These are phyloP conservation scores for Kalmanozyma brasiliensis DNA, from an alignment of 1,284 basidiomycete species.

Conservation along the genomic window DNA sequence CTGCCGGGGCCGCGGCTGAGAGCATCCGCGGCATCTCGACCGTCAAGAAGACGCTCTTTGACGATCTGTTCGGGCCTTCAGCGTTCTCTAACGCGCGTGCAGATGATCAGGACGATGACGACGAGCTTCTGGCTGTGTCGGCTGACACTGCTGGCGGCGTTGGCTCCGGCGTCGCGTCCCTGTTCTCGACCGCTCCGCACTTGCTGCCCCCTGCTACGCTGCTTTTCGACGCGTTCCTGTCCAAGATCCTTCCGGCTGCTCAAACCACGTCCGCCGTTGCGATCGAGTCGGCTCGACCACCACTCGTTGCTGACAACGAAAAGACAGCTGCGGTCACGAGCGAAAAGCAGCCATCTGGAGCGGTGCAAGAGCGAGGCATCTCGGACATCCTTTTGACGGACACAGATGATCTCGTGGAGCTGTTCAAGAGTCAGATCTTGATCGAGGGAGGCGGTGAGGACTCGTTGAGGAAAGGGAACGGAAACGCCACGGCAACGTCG, in stretches of 20 bases:
- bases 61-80: constrained; percentile 83
- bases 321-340: constrained; percentile 2
- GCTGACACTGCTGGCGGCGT: constrained; percentile 4
- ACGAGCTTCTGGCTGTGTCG: constrained; percentile 2
- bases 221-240: constrained; percentile 80
- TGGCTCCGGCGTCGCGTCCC: constrained; percentile 66
- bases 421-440: constrained; percentile 34
- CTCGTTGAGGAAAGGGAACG: constrained; percentile 10
- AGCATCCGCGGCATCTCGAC: constrained; percentile 76
- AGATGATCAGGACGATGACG: constrained; percentile 20
- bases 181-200: constrained; percentile 81
- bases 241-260: constrained; percentile 73
- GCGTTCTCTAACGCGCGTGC: constrained; percentile 65
- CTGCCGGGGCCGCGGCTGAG: constrained; percentile 24
- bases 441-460: constrained; percentile 2
- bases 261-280: neutral
- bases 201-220: constrained; percentile 80
- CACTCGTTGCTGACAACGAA: constrained; percentile 2
- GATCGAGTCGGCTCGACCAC: neutral
- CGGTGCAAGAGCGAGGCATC: constrained; percentile 16
- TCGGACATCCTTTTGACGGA: constrained; percentile 32
- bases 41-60: constrained; percentile 78
- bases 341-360: neutral
- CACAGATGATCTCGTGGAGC: constrained; percentile 39
- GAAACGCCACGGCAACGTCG: neutral